These are phyloP conservation scores for Inga laurina DNA, from an alignment of 306 rosid species.

Conservation along the genomic window DNA sequence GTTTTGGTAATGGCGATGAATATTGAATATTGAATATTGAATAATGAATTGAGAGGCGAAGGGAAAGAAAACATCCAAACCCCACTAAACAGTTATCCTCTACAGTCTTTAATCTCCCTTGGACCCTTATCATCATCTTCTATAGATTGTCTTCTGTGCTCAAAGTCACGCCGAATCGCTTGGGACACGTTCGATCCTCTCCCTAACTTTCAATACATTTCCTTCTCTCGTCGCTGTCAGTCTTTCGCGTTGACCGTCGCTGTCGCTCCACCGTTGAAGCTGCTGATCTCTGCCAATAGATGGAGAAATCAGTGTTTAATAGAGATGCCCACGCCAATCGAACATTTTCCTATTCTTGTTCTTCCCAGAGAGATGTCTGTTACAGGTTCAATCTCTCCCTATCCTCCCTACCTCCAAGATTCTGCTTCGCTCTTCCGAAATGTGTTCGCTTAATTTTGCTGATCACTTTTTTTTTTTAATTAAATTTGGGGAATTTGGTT, in stretches of 20 bases:
- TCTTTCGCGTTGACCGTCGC: constrained; percentile 14
- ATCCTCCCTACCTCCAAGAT: constrained; percentile 21
- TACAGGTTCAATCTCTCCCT: constrained; percentile 63
- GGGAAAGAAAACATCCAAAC: no score
- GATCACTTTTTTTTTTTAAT: not conserved
- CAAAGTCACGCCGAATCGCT: constrained; percentile 17
- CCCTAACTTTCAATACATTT: not conserved
- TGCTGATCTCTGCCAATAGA: constrained; percentile 27
- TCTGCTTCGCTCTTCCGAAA: not conserved
- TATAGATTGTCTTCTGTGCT: not conserved
- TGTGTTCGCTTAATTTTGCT: not conserved
- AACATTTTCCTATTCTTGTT: constrained; percentile 37
- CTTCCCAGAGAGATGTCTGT: constrained; percentile 74
- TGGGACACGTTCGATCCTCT: constrained; percentile 32
- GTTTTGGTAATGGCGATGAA: no score
- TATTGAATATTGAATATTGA: no score
- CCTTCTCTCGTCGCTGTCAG: constrained; percentile 12
- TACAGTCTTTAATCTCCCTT: not conserved
- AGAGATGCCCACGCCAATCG: constrained; percentile 39
- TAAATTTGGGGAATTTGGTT: not conserved
- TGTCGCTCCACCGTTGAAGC: constrained; percentile 9
- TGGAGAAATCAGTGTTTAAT: constrained; percentile 46
- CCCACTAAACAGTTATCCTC: not conserved
- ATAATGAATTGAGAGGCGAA: no score
- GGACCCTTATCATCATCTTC: not conserved